These are phyloP conservation scores for Macrophomina phaseolina DNA, from an alignment of 2,329 filamentous ascomycete species.

Conservation along the genomic window DNA sequence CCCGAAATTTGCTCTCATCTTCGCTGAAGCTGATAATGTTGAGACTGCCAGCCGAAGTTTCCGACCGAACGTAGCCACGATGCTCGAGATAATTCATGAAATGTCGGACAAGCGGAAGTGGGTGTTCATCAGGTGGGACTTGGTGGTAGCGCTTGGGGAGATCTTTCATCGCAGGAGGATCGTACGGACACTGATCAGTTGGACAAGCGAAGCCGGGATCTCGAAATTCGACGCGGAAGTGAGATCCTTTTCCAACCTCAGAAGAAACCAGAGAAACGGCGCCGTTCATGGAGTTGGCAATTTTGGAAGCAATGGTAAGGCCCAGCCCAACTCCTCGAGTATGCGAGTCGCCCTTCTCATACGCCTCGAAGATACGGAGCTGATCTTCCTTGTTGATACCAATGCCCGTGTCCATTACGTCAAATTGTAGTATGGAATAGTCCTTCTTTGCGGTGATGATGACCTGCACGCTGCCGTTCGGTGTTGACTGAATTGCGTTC, in stretches of 20 bases:
- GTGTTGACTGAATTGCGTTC: constrained; percentile 52
- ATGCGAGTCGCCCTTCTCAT: constrained; percentile 49
- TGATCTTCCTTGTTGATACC: constrained; percentile 47
- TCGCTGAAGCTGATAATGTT: constrained; percentile 37
- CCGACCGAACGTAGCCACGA: constrained; percentile 28
- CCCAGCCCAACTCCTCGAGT: constrained; percentile 51
- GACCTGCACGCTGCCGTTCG: constrained; percentile 44
- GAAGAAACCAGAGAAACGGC: constrained; percentile 47
- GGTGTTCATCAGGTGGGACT: constrained; percentile 14
- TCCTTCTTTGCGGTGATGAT: constrained; percentile 40
- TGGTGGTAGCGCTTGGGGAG: constrained; percentile 31
- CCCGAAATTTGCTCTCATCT: constrained; percentile 33
- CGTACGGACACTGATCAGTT: neutral
- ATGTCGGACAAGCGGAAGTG: constrained; percentile 26
- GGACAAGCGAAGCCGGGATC: constrained; percentile 36
- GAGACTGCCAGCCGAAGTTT: constrained; percentile 29
- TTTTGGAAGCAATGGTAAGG: constrained; percentile 50
- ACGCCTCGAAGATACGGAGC: constrained; percentile 50
- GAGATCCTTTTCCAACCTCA: constrained; percentile 43
- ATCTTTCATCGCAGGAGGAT: neutral
- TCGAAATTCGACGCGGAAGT: constrained; percentile 46
- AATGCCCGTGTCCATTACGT: constrained; percentile 51
- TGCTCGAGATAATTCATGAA: constrained; percentile 31
- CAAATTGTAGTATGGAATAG: constrained; percentile 42
- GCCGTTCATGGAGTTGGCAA: constrained; percentile 50